Conservation (phyloP, 495 filamentous ascomycete species). For the Neurospora intermedia region DNA sequence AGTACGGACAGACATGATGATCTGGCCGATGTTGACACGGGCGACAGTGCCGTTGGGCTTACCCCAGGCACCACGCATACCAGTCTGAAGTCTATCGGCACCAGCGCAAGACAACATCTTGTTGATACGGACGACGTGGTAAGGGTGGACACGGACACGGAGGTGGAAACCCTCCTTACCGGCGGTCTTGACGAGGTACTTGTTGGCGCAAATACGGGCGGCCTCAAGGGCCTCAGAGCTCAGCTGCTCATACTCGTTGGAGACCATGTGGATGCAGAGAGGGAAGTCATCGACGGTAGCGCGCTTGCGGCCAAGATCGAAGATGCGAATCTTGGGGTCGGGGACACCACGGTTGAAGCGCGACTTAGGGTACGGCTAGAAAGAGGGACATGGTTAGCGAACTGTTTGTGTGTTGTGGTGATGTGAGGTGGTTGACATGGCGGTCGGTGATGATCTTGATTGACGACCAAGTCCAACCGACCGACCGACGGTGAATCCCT, state of each 20-base stretch:
- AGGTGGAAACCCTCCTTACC: constrained; percentile 99
- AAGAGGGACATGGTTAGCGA: constrained; percentile 25
- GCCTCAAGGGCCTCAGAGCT: constrained; percentile 98
- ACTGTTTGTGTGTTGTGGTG: neutral
- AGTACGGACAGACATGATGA: constrained; percentile 91
- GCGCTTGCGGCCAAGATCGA: constrained; percentile 98
- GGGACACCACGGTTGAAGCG: constrained; percentile 99
- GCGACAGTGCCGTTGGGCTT: constrained; percentile 97
- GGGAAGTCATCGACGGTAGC: constrained; percentile 98
- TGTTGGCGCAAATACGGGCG: constrained; percentile 98
- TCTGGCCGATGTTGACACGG: constrained; percentile 99
- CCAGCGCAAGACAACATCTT: constrained; percentile 99
- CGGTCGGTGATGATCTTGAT: neutral
- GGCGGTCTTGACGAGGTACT: constrained; percentile 94
- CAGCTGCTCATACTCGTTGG: constrained; percentile 99
- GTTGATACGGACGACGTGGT: constrained; percentile 99
- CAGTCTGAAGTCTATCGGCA: constrained; percentile 99
- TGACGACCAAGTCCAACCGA: neutral
- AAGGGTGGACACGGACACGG: constrained; percentile 94
- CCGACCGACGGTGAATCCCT: neutral
- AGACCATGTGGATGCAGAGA: constrained; percentile 93
- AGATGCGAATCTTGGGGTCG: constrained; percentile 98
- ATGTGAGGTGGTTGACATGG: neutral
- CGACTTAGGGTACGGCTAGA: constrained; percentile 94
- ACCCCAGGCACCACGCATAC: constrained; percentile 99